These are phyloP conservation scores for Naganishia onofrii DNA, from an alignment of 768 basidiomycete species.

Conservation along the genomic window DNA sequence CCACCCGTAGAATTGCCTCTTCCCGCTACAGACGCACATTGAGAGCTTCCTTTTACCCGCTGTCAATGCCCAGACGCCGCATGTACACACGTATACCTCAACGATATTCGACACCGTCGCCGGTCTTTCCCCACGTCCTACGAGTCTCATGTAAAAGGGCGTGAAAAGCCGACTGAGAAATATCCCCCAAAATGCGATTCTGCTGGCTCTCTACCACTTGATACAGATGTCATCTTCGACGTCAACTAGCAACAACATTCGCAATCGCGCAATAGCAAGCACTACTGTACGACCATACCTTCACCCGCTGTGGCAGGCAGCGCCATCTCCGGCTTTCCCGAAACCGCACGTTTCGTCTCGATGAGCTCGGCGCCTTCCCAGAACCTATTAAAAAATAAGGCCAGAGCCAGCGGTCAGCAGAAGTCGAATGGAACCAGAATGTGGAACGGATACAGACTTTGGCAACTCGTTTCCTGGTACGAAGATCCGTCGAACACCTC, in stretches of 20 bases:
- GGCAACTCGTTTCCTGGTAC: constrained; percentile 86
- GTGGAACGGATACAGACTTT: constrained; percentile 29
- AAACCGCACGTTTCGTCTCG: constrained; percentile 27
- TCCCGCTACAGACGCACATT: no score
- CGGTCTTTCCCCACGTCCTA: no score
- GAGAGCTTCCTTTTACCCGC: no score
- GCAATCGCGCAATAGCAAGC: not conserved
- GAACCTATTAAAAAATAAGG: constrained; percentile 30
- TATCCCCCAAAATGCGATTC: not conserved
- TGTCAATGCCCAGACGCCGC: no score
- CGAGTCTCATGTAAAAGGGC: no score
- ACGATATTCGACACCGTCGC: no score
- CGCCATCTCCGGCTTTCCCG: constrained; percentile 20
- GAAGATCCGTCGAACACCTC: constrained; percentile 85
- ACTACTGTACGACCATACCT: constrained; percentile 25
- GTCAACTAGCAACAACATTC: not conserved
- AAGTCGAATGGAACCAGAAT: not conserved
- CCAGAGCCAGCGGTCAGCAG: not conserved
- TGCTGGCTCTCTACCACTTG: not conserved
- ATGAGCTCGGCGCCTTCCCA: constrained; percentile 36
- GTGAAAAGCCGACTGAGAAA: no score
- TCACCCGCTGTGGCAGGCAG: constrained; percentile 26
- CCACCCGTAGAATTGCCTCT: no score
- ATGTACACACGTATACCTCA: no score
- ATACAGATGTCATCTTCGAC: not conserved